Conservation (phyloP, 768 basidiomycete species). For the Boletus tylopilopsis region DNA sequence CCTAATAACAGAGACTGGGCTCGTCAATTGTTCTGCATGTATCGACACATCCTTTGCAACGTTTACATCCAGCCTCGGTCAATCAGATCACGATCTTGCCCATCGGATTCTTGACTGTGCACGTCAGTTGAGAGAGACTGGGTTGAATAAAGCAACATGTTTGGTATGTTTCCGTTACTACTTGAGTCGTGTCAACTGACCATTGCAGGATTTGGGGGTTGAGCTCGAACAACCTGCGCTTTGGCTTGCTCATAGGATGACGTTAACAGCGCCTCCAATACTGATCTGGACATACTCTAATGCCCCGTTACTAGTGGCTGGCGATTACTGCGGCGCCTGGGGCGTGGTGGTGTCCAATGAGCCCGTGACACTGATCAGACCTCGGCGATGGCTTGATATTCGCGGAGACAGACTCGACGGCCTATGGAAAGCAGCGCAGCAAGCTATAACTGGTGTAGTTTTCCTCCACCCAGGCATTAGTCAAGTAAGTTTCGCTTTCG, state of each 20-base stretch:
- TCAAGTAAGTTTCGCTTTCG: slow-evolving; percentile 45
- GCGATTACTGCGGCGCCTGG: slow-evolving; percentile 51
- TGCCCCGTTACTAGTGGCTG: slow-evolving; percentile 52
- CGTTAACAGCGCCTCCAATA: slow-evolving; percentile 47
- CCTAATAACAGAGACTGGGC: slow-evolving; percentile 19
- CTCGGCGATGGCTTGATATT: slow-evolving; percentile 77
- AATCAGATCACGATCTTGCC: slow-evolving; percentile 18
- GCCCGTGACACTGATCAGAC: slow-evolving; percentile 48
- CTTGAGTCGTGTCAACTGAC: slow-evolving; percentile 4
- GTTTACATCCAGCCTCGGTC: slow-evolving; percentile 20
- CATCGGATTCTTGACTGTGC: slow-evolving; percentile 14
- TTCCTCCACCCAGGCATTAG: slow-evolving; percentile 71
- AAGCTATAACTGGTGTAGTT: slow-evolving; percentile 63
- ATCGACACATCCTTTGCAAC: slow-evolving; percentile 18
- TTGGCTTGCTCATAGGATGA: slow-evolving; percentile 39
- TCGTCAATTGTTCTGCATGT: slow-evolving; percentile 34
- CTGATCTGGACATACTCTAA: slow-evolving; percentile 68
- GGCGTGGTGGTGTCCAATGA: slow-evolving; percentile 48
- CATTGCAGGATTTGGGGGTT: slow-evolving; percentile 8
- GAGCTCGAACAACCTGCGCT: slow-evolving; percentile 24
- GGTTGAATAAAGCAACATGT: slow-evolving; percentile 28
- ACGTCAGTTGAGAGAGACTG: slow-evolving; percentile 17
- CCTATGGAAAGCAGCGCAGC: slow-evolving; percentile 69
- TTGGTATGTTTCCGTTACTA: slow-evolving; percentile 26
- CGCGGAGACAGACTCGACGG: slow-evolving; percentile 55